Conservation (phyloP, 2,329 filamentous ascomycete species). For the Hypoxylon sp. region DNA sequence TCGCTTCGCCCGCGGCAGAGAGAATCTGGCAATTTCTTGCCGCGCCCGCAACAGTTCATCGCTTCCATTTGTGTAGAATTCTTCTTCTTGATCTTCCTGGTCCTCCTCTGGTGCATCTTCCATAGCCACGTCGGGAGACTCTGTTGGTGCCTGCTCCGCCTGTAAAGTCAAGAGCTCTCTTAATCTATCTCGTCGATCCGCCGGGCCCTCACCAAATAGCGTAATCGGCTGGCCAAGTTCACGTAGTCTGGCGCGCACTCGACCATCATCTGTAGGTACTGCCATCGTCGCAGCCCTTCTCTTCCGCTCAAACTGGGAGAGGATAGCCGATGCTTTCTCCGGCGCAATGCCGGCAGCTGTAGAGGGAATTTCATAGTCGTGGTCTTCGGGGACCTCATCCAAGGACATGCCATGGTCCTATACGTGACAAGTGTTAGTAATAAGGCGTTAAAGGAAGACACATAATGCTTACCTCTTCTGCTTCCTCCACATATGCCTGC, state of each 20-base stretch:
- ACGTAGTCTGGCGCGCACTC: conserved; percentile 84
- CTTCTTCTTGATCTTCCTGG: conserved; percentile 84
- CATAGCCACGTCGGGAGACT: conserved; percentile 73
- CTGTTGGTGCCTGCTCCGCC: conserved; percentile 70
- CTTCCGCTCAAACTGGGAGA: conserved; percentile 92
- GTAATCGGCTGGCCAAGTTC: conserved; percentile 95
- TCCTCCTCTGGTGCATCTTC: conserved; percentile 73
- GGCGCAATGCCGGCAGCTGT: conserved; percentile 76
- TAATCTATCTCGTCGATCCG: conserved; percentile 87
- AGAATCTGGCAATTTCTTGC: conserved; percentile 84
- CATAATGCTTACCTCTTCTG: conserved; percentile 72
- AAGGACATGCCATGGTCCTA: conserved; percentile 54
- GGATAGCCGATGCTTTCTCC: conserved; percentile 86
- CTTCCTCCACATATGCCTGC: conserved; percentile 95
- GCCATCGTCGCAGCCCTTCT: conserved; percentile 88
- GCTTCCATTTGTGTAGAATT: conserved; percentile 92
- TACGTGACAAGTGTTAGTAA: conserved; percentile 46
- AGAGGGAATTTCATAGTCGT: conserved; percentile 85
- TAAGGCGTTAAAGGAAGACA: conserved; percentile 40
- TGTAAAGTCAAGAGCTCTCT: conserved; percentile 84
- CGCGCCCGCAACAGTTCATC: conserved; percentile 81
- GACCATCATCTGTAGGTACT: conserved; percentile 93
- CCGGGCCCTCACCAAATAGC: conserved; percentile 90
- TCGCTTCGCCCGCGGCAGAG: conserved; percentile 83
- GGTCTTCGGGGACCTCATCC: conserved; percentile 71